Conservation (phyloP, 257 asterid species). For the Petunia axillaris region DNA sequence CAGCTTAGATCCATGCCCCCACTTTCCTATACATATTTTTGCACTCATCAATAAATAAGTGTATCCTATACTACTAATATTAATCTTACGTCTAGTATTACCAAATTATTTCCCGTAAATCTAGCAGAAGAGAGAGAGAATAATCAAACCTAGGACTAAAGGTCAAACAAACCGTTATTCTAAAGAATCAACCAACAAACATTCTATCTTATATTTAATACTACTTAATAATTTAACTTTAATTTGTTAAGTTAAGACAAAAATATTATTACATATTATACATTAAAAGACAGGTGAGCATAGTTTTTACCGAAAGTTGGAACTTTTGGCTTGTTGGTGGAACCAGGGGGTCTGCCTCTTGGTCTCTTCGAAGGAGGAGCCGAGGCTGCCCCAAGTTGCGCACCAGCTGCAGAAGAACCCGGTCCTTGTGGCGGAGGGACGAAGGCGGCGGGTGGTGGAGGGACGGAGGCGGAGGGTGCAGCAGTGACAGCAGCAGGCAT, state of each 20-base stretch:
- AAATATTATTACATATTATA: too few species aligned
- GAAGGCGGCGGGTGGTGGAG: slow-evolving; percentile 32
- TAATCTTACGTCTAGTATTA: too few species aligned
- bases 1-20: too few species aligned
- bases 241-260: too few species aligned
- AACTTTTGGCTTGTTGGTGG: slow-evolving; percentile 48
- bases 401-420: slow-evolving; percentile 23
- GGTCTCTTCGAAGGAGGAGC: slow-evolving; percentile 44
- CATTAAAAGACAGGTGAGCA: not conserved
- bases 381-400: slow-evolving; percentile 30
- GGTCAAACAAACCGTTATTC: not conserved
- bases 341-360: slow-evolving; percentile 64
- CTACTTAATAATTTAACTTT: too few species aligned
- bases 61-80: too few species aligned
- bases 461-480: slow-evolving; percentile 26
- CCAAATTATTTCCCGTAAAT: not conserved
- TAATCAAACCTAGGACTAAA: not conserved
- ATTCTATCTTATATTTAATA: not conserved
- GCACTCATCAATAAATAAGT: too few species aligned
- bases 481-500: slow-evolving; percentile 26
- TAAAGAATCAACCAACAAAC: not conserved
- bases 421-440: slow-evolving; percentile 28
- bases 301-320: slow-evolving; percentile 47
- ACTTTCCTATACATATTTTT: too few species aligned
- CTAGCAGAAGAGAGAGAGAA: too few species aligned